Evolutionary conservation across 805 yeast genomes (phyloP), one percentile per base, ranked within the genome.

Genomic region (Cyberlindnera maclurae): DNA sequence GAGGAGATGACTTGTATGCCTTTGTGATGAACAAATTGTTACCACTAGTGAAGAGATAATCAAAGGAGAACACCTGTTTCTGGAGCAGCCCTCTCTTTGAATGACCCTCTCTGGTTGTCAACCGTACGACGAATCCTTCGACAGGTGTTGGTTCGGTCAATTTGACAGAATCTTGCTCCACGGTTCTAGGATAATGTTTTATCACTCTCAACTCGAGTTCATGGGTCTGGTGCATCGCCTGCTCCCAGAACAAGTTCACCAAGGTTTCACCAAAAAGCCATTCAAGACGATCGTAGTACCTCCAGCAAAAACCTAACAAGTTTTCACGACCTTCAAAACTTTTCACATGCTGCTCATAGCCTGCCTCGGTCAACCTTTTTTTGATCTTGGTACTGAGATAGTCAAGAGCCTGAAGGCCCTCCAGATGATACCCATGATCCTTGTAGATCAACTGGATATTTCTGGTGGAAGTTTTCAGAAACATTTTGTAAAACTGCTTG

Each of bases 111-210:
- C 71, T 65, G 32, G 75, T 68, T 0, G 79, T 69, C 24, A 81
- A 54, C 36, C 79, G 68, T 3, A 74, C 62, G 15, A 89, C 57
- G 54, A 83, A 88, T 0, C 97, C 97, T 60, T 90, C 97, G 9
- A 87, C 58, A 0, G 95, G 79, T 0, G 62, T 37, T 0, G 96
- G 96, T 52, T 82, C 95, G 1, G 46, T 35, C 15, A 67, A 8
- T 12, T 22, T 24, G n/a, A 11, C 31, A 42, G 5, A 10, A 3
- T 55, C 59, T 26, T 47, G 24, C 37, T 38, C 36, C 2, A 65
- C 52, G 2, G 31, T 29, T 36, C 63, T 52, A 4, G 73, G 64
- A 40, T 67, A 65, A 38, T 68, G 70, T 12, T 54, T 47, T 18
- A 69, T 52, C 15, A 63, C 67, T 31, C 94, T 64, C 15, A 82